Conservation (phyloP, 1,139 yeast species). For the Suhomyces coccinellae region DNA sequence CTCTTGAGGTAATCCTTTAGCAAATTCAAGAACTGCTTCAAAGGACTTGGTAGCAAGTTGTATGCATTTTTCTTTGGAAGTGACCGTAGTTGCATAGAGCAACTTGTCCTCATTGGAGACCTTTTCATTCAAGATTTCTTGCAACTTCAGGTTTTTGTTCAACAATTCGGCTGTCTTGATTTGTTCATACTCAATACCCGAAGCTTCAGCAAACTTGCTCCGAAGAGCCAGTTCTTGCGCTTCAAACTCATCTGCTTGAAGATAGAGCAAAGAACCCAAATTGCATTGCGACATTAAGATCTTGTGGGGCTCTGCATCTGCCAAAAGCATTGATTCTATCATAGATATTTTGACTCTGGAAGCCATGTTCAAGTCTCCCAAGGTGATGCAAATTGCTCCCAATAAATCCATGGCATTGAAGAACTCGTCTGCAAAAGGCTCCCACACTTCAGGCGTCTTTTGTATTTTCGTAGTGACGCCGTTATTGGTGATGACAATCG, state of each 20-base stretch:
- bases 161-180: slow-evolving; percentile 19
- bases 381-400: slow-evolving; percentile 63
- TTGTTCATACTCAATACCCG: slow-evolving; percentile 26
- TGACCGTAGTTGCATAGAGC: slow-evolving; percentile 22
- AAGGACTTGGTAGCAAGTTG: slow-evolving; percentile 47
- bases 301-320: slow-evolving; percentile 68
- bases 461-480: slow-evolving; percentile 24
- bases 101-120: slow-evolving; percentile 17
- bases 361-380: slow-evolving; percentile 67
- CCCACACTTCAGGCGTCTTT: slow-evolving; percentile 55
- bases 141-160: slow-evolving; percentile 10
- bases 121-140: slow-evolving; percentile 9
- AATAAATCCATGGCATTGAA: slow-evolving; percentile 72
- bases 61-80: slow-evolving; percentile 42
- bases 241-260: slow-evolving; percentile 70
- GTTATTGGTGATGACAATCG: slow-evolving; percentile 21
- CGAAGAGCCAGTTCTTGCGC: slow-evolving; percentile 40
- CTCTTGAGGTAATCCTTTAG: slow-evolving; percentile 49
- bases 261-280: slow-evolving; percentile 67
- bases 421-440: slow-evolving; percentile 73
- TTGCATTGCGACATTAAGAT: slow-evolving; percentile 67
- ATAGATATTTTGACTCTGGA: slow-evolving; percentile 63
- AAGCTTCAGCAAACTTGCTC: slow-evolving; percentile 24
- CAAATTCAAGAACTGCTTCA: slow-evolving; percentile 55
- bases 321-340: slow-evolving; percentile 71